Percentiles rank a stretch among this genome's conserved stretches.
phyloP scores from a whole-genome alignment of 148 eudicot species.

The Rhododendron henanense region DNA sequence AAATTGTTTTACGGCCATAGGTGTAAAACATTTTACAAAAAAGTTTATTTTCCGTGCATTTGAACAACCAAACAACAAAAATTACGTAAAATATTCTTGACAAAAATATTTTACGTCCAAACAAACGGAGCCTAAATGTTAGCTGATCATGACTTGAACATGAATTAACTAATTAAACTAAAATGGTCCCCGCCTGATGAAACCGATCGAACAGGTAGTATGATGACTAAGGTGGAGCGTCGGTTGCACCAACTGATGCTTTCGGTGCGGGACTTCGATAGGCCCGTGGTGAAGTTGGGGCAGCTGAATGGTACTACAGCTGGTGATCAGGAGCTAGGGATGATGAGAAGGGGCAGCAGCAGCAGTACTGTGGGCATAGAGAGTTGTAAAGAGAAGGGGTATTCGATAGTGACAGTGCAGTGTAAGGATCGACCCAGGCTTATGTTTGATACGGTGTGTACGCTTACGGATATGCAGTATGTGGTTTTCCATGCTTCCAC shows the following conservation, averaged over 20 bases:
- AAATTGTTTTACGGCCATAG: no score
- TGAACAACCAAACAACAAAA: no score
- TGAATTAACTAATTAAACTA: no score
- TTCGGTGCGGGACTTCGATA: conserved; percentile 83
- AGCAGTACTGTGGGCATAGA: conserved; percentile 43
- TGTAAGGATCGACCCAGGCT: conserved; percentile 83
- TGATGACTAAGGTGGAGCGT: conserved; percentile 57
- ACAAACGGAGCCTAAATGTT: no score
- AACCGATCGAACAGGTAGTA: background rate
- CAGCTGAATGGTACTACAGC: background rate
- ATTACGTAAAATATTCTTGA: no score
- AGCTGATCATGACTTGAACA: no score
- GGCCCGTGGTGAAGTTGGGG: background rate
- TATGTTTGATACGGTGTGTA: conserved; percentile 80
- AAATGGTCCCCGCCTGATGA: no score
- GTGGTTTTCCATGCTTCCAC: conserved; percentile 69
- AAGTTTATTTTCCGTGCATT: no score
- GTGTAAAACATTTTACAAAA: no score
- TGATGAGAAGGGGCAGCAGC: no score
- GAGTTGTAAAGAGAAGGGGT: conserved; percentile 64
- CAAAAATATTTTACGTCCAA: no score
- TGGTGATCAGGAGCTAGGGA: no score
- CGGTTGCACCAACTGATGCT: conserved; percentile 94
- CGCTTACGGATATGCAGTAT: conserved; percentile 87
- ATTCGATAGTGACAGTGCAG: conserved; percentile 70